Percentiles rank a stretch among this genome's conserved stretches.
phyloP scores from a whole-genome alignment of 2,329 filamentous ascomycete species.

The Lomentospora prolificans region DNA sequence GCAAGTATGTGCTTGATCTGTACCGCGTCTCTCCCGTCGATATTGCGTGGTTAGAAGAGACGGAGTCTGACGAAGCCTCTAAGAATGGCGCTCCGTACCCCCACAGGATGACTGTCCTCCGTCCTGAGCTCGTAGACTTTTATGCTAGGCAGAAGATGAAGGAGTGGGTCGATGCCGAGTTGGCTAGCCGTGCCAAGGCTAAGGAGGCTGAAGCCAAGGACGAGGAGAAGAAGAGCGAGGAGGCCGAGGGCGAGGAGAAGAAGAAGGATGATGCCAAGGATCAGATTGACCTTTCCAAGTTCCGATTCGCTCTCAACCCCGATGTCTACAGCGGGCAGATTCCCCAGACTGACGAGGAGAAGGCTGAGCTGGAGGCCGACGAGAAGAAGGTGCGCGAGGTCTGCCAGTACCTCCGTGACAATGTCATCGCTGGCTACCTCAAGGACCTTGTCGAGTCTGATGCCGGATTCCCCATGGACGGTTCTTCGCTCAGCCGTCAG shows the following conservation, averaged over 20 bases:
- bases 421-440: conserved; percentile 75
- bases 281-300: conserved; percentile 76
- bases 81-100: conserved; percentile 55
- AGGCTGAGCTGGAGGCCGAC: conserved; percentile 69
- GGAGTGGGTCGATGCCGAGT: conserved; percentile 74
- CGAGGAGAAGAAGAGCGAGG: conserved; percentile 24
- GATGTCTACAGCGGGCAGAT: conserved; percentile 90
- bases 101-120: conserved; percentile 90
- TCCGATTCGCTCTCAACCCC: conserved; percentile 82
- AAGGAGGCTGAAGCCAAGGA: conserved; percentile 20
- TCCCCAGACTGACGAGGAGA: conserved; percentile 85
- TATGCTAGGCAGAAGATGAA: conserved; percentile 80
- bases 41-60: conserved; percentile 81
- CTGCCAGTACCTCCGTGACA: conserved; percentile 65
- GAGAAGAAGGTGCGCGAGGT: conserved; percentile 82
- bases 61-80: conserved; percentile 29
- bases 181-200: conserved; percentile 47
- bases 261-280: conserved; percentile 37
- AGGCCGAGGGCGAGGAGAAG: conserved; percentile 25
- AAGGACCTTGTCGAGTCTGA: conserved; percentile 85
- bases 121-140: conserved; percentile 80
- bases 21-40: conserved; percentile 93
- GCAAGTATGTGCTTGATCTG: conserved; percentile 94
- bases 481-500: conserved; percentile 76
- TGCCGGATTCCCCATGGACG: conserved; percentile 96